Base-by-base conservation (phyloP, 2,329 filamentous ascomycete species). In the Alternaria angustiovoidea region DNA sequence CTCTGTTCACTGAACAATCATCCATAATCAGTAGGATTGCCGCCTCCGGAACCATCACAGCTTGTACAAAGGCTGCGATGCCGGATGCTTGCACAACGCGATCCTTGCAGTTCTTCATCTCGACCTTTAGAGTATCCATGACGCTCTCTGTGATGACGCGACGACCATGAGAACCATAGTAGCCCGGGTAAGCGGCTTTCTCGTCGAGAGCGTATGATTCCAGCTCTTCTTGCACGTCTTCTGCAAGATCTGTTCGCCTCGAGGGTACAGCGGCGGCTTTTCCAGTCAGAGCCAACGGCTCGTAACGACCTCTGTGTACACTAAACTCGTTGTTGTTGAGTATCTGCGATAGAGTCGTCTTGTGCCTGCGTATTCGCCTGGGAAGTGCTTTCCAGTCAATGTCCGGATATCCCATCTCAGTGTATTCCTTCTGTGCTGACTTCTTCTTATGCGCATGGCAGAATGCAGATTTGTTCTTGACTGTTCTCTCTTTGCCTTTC, bases 111-210 rank as follows among this genome's bases (percentile, higher is more conserved):
- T 65, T 58, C 14, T 75, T 62, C 18, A 80, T 74, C 6, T 71
- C 65, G 5, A 66, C 63, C 11, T 67, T 65, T 7, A 79, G 65
- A 1, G 72, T 43, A 0, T 61, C 32, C 53, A 73, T 73, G 4
- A 80, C 68, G 18, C 56, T 57, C 30, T 76, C 89, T 44, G 88
- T 91, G 85, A 97, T 92, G 52, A 86, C 79, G 49, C 87, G 86
- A 52, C 91, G 83, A 1, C 93, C 93, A 20, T 89, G 86, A 3
- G 89, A 86, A 2, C 93, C 93, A 78, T 96, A 97, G 78, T 96
- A 97, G 0, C 93, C 93, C 0, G 71, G 70, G n/a, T 66, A 71
- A 0, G 64, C 61, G 8, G 61, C 34, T 22, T 58, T 51, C 22
- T 68, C 67, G 48, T 73, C 68, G 26, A 72, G 61, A 7, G 67